Evolutionary conservation across 306 rosid species (phyloP).

Genomic region (Hippophae rhamnoides): DNA sequence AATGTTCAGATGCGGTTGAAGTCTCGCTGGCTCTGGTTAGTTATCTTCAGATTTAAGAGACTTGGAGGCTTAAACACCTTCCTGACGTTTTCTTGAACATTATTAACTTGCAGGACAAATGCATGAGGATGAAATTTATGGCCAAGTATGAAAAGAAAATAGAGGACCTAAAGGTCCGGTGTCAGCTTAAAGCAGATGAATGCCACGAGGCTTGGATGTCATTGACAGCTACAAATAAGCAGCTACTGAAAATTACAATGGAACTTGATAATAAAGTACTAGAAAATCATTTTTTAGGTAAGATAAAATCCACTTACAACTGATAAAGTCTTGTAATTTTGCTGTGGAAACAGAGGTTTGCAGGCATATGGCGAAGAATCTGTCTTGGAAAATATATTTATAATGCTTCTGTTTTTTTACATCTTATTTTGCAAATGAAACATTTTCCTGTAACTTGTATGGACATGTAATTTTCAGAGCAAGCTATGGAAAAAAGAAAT

Average conservation of each 20-base stretch:
- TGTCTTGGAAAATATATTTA: neutral
- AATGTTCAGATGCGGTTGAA: slow-evolving; percentile 16
- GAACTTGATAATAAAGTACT: slow-evolving; percentile 22
- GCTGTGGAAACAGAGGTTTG: neutral
- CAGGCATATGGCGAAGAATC: neutral
- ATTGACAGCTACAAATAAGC: slow-evolving; percentile 16
- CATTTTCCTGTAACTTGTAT: neutral
- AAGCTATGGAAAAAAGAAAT: slow-evolving; percentile 7
- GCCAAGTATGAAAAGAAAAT: slow-evolving; percentile 23
- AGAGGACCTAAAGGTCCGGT: slow-evolving; percentile 16
- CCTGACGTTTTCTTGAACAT: neutral
- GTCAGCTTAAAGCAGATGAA: slow-evolving; percentile 21
- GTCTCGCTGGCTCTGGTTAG: slow-evolving; percentile 19
- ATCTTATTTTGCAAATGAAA: neutral
- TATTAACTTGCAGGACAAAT: slow-evolving; percentile 11
- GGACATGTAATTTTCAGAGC: slow-evolving; percentile 8
- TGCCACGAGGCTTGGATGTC: slow-evolving; percentile 29
- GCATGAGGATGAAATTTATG: slow-evolving; percentile 8
- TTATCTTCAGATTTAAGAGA: neutral
- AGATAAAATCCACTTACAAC: slow-evolving; percentile 3
- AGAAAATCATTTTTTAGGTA: slow-evolving; percentile 17
- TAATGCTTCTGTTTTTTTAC: neutral
- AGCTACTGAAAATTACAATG: slow-evolving; percentile 17
- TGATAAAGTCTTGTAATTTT: neutral
- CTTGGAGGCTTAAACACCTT: neutral